These are phyloP conservation scores for Salvia splendens DNA, from an alignment of 257 asterid genomes.

Conservation along the genomic window DNA sequence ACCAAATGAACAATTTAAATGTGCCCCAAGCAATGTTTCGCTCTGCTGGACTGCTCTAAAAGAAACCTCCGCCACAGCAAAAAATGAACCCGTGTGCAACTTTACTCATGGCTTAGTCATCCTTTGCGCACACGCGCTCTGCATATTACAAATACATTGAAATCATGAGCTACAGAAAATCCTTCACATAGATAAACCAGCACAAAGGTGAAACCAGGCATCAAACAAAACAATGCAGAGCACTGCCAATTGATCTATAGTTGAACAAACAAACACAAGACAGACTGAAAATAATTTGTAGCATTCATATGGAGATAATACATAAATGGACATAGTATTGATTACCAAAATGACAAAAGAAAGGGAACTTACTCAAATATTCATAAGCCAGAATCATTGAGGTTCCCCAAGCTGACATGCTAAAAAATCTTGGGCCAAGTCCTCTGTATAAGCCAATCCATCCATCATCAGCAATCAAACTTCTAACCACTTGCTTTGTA, in stretches of 20 bases:
- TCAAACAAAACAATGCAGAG: background rate
- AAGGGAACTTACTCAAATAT: slow-evolving; percentile 67
- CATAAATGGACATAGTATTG: background rate
- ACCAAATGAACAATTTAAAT: slow-evolving; percentile 5
- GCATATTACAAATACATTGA: slow-evolving; percentile 28
- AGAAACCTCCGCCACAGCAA: slow-evolving; percentile 31
- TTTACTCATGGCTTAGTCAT: slow-evolving; percentile 38
- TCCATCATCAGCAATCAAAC: slow-evolving; percentile 85
- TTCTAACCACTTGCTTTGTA: slow-evolving; percentile 70
- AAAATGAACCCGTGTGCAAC: slow-evolving; percentile 17
- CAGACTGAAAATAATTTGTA: background rate
- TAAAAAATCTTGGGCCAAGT: slow-evolving; percentile 93
- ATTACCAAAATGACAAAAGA: background rate
- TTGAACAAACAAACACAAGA: slow-evolving; percentile 6
- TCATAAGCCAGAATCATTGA: slow-evolving; percentile 97
- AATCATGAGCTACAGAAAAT: slow-evolving; percentile 22
- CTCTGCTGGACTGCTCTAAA: slow-evolving; percentile 29
- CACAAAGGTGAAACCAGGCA: background rate
- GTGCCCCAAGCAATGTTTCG: slow-evolving; percentile 11
- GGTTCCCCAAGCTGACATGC: slow-evolving; percentile 99
- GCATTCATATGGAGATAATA: background rate
- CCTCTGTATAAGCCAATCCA: slow-evolving; percentile 95
- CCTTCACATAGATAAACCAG: background rate
- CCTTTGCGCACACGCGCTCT: slow-evolving; percentile 80
- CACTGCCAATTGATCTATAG: background rate